Conservation (phyloP, 2,329 filamentous ascomycete species). For the Didymella pomorum region DNA sequence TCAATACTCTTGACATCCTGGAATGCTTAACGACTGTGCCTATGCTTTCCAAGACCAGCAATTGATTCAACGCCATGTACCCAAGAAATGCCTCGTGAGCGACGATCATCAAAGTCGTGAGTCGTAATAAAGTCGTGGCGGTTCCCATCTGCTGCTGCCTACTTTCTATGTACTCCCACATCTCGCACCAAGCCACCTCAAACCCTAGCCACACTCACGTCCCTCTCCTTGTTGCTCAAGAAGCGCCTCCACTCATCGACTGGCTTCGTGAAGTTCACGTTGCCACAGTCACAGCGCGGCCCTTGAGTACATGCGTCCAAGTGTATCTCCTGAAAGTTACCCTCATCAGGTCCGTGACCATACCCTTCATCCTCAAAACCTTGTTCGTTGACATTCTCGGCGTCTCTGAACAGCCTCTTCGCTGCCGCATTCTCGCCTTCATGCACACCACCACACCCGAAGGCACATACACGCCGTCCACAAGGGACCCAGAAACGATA, state of each 20-base stretch:
- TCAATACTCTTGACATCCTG: not conserved
- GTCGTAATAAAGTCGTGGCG: not conserved
- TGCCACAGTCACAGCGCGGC: not conserved
- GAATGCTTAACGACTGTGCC: not conserved
- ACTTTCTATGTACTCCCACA: not conserved
- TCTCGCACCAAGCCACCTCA: not conserved
- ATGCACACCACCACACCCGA: constrained; percentile 41
- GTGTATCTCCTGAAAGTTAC: not conserved
- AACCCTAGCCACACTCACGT: constrained; percentile 21
- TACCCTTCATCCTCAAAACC: not conserved
- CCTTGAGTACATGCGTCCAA: not conserved
- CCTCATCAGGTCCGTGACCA: not conserved
- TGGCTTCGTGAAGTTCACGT: constrained; percentile 2
- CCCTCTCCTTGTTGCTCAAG: constrained; percentile 15
- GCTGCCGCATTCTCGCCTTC: constrained; percentile 43
- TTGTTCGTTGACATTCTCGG: constrained; percentile 21
- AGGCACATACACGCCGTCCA: constrained; percentile 38
- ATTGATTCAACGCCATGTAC: not conserved
- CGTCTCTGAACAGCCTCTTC: constrained; percentile 41
- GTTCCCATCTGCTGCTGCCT: not conserved
- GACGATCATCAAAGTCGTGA: not conserved
- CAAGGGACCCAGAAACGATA: constrained; percentile 50
- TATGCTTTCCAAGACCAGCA: not conserved
- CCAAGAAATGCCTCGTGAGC: not conserved
- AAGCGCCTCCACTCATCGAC: constrained; percentile 15